These are phyloP conservation scores for Clavispora phyllophila DNA, from an alignment of 805 yeast species.

Conservation along the genomic window DNA sequence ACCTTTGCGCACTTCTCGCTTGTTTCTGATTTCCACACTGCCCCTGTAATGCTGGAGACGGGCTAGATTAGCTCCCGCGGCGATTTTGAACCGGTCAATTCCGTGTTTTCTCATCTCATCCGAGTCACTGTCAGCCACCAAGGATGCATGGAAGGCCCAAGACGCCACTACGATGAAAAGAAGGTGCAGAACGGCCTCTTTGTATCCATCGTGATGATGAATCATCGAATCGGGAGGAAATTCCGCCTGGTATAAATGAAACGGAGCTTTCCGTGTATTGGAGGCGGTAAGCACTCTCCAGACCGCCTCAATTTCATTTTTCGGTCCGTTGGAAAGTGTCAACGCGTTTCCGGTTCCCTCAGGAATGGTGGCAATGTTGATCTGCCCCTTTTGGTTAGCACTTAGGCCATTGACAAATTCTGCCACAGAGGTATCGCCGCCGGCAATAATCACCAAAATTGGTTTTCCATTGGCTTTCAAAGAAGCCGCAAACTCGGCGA, in stretches of 20 bases:
- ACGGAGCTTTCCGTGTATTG: constrained; percentile 18
- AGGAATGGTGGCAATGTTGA: constrained; percentile 47
- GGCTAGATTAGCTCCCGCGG: constrained; percentile 53
- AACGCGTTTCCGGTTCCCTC: constrained; percentile 87
- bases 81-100: constrained; percentile 58
- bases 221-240: constrained; percentile 35
- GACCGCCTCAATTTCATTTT: constrained; percentile 24
- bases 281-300: constrained; percentile 28
- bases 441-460: constrained; percentile 52
- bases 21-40: constrained; percentile 3
- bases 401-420: constrained; percentile 62
- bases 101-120: constrained; percentile 65
- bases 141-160: constrained; percentile 82
- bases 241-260: constrained; percentile 40
- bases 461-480: constrained; percentile 14
- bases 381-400: constrained; percentile 1
- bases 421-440: constrained; percentile 83
- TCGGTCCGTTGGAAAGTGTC: constrained; percentile 52
- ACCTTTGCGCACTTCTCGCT: too few relatives aligned
- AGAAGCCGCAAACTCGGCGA: constrained; percentile 33
- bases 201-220: constrained; percentile 17
- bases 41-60: constrained; percentile 52
- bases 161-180: constrained; percentile 63
- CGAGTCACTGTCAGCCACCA: constrained; percentile 75
- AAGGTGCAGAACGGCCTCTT: constrained; percentile 9